These are phyloP conservation scores for Verticillium isaacii DNA, from an alignment of 2,329 filamentous ascomycete species.

Conservation along the genomic window DNA sequence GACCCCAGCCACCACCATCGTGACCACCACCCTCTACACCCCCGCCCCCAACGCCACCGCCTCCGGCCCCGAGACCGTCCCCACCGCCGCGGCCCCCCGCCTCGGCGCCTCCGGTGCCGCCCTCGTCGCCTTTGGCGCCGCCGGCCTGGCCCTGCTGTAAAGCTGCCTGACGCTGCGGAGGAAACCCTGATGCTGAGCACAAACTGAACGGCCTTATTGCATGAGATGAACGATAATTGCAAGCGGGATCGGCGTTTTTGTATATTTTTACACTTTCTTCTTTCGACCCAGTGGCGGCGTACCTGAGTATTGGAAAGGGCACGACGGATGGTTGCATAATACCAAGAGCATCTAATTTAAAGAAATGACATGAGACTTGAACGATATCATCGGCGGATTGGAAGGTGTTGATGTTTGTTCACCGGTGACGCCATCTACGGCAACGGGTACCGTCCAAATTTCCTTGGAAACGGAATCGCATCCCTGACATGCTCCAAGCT, in stretches of 20 bases:
- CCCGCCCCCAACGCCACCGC: slow-evolving; percentile 19
- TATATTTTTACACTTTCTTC: not conserved
- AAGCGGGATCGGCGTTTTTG: not conserved
- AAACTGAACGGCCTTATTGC: not conserved
- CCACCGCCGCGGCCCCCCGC: slow-evolving; percentile 21
- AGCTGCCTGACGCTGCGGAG: too few species aligned
- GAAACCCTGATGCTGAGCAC: not conserved
- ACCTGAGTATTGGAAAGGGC: not conserved
- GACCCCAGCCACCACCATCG: slow-evolving; percentile 5
- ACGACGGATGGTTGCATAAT: not conserved
- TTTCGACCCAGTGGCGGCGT: not conserved
- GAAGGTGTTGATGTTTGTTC: too few species aligned
- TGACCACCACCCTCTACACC: slow-evolving; percentile 9
- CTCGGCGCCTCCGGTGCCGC: not conserved
- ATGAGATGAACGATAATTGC: not conserved
- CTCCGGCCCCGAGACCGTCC: slow-evolving; percentile 19
- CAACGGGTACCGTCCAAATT: too few species aligned
- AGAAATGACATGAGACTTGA: not conserved
- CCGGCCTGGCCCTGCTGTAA: slow-evolving; percentile 29
- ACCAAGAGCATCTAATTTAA: not conserved
- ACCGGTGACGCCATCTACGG: too few species aligned
- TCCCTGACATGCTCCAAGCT: too few species aligned
- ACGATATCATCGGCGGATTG: too few species aligned
- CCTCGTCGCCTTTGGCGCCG: slow-evolving; percentile 27
- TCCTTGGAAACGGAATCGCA: too few species aligned